These are phyloP conservation scores for Phytopythium aichiense DNA, from an alignment of 352 stramenopile species.

Conservation along the genomic window DNA sequence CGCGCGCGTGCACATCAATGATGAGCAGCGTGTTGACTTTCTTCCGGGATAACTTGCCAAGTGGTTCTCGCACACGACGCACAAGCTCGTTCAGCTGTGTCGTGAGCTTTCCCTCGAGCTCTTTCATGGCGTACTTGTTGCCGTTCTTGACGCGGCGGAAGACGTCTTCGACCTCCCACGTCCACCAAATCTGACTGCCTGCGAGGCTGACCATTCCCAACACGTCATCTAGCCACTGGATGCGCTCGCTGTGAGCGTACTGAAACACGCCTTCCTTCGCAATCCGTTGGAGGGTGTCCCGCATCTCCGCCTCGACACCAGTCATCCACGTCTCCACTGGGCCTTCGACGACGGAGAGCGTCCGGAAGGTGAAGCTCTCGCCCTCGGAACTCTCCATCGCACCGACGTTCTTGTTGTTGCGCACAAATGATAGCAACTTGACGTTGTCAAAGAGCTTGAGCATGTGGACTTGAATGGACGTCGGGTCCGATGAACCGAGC, in stretches of 20 bases:
- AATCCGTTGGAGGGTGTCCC: slow-evolving; percentile 78
- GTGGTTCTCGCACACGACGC: slow-evolving; percentile 83
- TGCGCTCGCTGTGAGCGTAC: slow-evolving; percentile 86
- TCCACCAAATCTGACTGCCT: slow-evolving; percentile 94
- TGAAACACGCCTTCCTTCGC: slow-evolving; percentile 93
- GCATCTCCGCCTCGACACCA: slow-evolving; percentile 90
- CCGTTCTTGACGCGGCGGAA: slow-evolving; percentile 86
- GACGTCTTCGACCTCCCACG: slow-evolving; percentile 92
- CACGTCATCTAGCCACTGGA: slow-evolving; percentile 85
- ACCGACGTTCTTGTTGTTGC: slow-evolving; percentile 85
- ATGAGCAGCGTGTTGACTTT: slow-evolving; percentile 93
- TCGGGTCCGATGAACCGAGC: slow-evolving; percentile 89
- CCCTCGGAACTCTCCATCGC: slow-evolving; percentile 92
- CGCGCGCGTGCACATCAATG: slow-evolving; percentile 88
- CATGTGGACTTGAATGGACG: slow-evolving; percentile 92
- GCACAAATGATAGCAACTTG: slow-evolving; percentile 87
- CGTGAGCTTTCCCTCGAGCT: slow-evolving; percentile 88
- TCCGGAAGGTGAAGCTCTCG: slow-evolving; percentile 86
- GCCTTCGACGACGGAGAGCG: slow-evolving; percentile 79
- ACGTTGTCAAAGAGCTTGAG: slow-evolving; percentile 96
- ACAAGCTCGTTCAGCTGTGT: slow-evolving; percentile 90
- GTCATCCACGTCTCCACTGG: slow-evolving; percentile 94
- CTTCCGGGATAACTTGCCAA: slow-evolving; percentile 83
- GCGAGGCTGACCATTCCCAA: slow-evolving; percentile 92
- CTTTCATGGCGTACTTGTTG: slow-evolving; percentile 94